A percentile compares a stretch with the other conserved stretches of the same genome.
phyloP scores from a whole-genome alignment of 768 basidiomycete species.

The Pisolithus tinctorius region DNA sequence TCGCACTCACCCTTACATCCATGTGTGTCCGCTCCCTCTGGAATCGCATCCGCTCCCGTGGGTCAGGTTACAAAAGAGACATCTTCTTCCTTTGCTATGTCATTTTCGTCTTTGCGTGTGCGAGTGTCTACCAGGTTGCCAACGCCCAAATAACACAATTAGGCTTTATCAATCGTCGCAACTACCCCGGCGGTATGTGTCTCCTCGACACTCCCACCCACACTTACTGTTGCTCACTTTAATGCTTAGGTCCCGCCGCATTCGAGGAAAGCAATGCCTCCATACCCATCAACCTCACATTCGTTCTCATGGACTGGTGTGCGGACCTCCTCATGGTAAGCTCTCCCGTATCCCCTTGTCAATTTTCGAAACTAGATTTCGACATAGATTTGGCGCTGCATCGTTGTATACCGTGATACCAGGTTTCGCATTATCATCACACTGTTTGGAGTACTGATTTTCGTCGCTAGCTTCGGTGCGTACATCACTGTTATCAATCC shows the following conservation, averaged over 20 bases:
- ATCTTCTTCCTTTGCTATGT: slow-evolving; percentile 25
- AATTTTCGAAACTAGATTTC: neutral
- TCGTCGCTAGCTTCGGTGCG: slow-evolving; percentile 21
- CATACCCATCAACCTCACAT: slow-evolving; percentile 20
- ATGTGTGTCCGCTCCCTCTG: slow-evolving; percentile 25
- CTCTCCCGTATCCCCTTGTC: neutral
- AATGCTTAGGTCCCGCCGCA: slow-evolving; percentile 15
- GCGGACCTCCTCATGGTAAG: slow-evolving; percentile 26
- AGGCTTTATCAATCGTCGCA: slow-evolving; percentile 24
- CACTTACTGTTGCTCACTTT: too few relatives aligned
- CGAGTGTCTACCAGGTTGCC: slow-evolving; percentile 20
- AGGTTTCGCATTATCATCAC: slow-evolving; percentile 12
- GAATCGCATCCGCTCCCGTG: slow-evolving; percentile 11
- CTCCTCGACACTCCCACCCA: neutral
- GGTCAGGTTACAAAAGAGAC: slow-evolving; percentile 9
- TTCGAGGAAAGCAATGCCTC: slow-evolving; percentile 22
- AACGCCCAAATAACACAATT: slow-evolving; percentile 22
- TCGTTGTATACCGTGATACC: slow-evolving; percentile 26
- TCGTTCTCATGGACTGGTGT: slow-evolving; percentile 26
- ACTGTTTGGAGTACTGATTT: slow-evolving; percentile 12
- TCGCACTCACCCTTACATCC: slow-evolving; percentile 18
- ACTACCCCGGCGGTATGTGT: slow-evolving; percentile 25
- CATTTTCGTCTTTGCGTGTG: slow-evolving; percentile 21
- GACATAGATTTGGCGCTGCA: slow-evolving; percentile 26
- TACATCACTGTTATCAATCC: neutral